Percentiles rank a stretch among this genome's conserved stretches.
Evolutionary conservation across 1,139 yeast genomes (phyloP).

Genomic region (Candida pseudocylindracea): DNA sequence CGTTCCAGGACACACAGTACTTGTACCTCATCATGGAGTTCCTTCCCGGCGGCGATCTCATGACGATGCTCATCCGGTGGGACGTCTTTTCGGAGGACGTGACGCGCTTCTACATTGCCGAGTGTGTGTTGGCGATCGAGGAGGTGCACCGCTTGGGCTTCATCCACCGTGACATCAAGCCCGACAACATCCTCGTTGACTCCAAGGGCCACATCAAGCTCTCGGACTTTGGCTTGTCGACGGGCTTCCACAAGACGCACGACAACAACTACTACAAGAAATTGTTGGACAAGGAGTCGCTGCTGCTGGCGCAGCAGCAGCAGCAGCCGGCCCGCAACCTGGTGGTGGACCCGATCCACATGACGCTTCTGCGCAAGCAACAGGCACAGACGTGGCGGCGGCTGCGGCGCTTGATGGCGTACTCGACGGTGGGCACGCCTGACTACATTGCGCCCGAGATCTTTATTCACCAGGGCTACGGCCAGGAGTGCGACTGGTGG

Average conservation of each 20-base stretch:
- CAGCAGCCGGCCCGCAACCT: conserved; percentile 32
- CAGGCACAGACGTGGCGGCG: conserved; percentile 98
- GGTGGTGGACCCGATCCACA: conserved; percentile 84
- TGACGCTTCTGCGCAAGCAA: conserved; percentile 90
- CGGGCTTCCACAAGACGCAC: conserved; percentile 74
- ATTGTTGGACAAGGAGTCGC: conserved; percentile 35
- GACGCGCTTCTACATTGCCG: conserved; percentile 70
- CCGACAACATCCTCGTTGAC: conserved; percentile 63
- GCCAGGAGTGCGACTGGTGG: conserved; percentile 99
- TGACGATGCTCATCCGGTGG: conserved; percentile 81
- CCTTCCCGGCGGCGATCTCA: conserved; percentile 69
- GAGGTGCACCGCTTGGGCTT: conserved; percentile 66
- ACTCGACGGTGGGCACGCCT: conserved; percentile 97
- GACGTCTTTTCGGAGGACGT: conserved; percentile 72
- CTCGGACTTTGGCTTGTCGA: conserved; percentile 66
- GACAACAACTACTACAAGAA: conserved; percentile 62
- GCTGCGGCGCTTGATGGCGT: conserved; percentile 90
- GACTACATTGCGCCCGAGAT: conserved; percentile 98
- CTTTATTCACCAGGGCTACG: conserved; percentile 90
- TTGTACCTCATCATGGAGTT: conserved; percentile 66
- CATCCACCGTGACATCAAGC: conserved; percentile 61
- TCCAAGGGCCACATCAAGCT: conserved; percentile 61
- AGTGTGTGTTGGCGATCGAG: conserved; percentile 67
- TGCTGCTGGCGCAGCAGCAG: background rate
- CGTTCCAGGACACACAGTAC: conserved; percentile 62